Conservation (phyloP, 129 eudicot genomes). For the Rutidosis leptorrhynchoides region DNA sequence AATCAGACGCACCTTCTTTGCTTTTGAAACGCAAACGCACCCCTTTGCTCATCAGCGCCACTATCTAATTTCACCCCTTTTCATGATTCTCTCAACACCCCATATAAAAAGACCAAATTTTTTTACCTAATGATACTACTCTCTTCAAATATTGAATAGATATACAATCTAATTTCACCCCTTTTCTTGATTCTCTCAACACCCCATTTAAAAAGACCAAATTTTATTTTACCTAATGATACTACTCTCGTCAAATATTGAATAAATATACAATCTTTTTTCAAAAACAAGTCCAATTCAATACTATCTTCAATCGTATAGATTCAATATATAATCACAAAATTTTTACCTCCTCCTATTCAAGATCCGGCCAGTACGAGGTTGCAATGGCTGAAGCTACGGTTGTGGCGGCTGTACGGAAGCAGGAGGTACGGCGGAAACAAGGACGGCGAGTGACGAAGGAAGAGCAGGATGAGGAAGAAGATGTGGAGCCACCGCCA, state of each 20-base stretch:
- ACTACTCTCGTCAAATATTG: background rate
- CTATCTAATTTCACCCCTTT: constrained; percentile 1
- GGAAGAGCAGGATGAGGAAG: constrained; percentile 34
- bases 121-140: background rate
- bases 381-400: constrained; percentile 74
- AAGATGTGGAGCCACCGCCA: constrained; percentile 41
- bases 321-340: constrained; percentile 29
- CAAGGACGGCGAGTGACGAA: constrained; percentile 33
- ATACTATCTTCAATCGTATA: constrained; percentile 47
- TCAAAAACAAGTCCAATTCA: background rate
- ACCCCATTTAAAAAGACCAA: constrained; percentile 8
- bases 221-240: background rate
- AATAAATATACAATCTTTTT: background rate
- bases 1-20: no score
- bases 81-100: constrained; percentile 8
- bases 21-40: no score
- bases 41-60: no score
- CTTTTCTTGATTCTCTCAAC: constrained; percentile 9
- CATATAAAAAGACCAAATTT: constrained; percentile 14
- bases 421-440: constrained; percentile 39
- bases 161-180: constrained; percentile 3
- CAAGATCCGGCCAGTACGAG: constrained; percentile 54
- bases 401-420: constrained; percentile 40
- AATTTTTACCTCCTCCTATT: constrained; percentile 15
- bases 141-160: background rate